These are phyloP conservation scores for Suillus alpinus DNA, from an alignment of 768 basidiomycete species.

Conservation along the genomic window DNA sequence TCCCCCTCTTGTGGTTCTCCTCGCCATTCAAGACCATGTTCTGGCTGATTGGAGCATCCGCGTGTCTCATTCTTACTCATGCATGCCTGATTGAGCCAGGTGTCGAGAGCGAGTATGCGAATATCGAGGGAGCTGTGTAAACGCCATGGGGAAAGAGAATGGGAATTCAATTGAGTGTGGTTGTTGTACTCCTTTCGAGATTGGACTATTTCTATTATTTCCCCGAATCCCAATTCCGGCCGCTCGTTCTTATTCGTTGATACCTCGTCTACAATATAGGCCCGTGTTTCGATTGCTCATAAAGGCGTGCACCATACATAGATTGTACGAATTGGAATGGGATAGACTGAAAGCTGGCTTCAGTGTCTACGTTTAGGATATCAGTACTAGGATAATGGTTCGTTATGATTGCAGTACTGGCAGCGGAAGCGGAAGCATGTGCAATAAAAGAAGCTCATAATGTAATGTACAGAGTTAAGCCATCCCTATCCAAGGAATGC, in stretches of 20 bases:
- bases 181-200: constrained; percentile 4
- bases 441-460: constrained; percentile 10
- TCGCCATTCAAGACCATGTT: constrained; percentile 83
- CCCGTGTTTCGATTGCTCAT: not conserved
- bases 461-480: constrained; percentile 13
- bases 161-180: not conserved
- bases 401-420: not conserved
- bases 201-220: not conserved
- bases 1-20: constrained; percentile 80
- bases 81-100: constrained; percentile 91
- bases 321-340: not conserved
- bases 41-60: constrained; percentile 90
- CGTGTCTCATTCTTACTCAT: constrained; percentile 81
- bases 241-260: not conserved
- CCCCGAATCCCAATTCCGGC: not conserved
- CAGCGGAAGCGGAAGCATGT: constrained; percentile 6
- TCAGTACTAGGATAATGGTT: not conserved
- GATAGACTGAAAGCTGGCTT: not conserved
- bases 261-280: not conserved
- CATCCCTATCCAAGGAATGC: constrained; percentile 7
- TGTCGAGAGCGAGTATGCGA: constrained; percentile 88
- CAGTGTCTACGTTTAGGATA: not conserved
- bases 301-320: not conserved
- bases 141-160: not conserved
- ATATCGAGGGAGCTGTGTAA: constrained; percentile 68